Evolutionary conservation across 164 flowering plant genomes (phyloP).

Genomic region (Chimonanthus salicifolius): DNA sequence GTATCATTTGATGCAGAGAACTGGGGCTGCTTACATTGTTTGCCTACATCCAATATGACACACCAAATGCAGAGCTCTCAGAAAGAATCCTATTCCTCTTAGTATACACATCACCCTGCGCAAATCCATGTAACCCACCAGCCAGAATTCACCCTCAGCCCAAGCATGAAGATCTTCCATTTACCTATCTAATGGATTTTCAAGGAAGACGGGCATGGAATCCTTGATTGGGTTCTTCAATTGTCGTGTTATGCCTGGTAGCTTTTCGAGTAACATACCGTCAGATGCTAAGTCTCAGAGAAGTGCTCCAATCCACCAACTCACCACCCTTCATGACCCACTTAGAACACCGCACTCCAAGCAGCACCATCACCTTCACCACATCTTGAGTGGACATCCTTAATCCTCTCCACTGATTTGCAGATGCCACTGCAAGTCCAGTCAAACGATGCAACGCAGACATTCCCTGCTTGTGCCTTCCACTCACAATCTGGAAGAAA

Average conservation of each 20-base stretch:
- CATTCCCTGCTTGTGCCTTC: constrained; percentile 83
- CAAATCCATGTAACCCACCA: background rate
- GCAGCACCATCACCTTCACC: constrained; percentile 76
- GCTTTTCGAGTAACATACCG: background rate
- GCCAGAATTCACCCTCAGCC: background rate
- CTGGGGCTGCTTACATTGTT: no score
- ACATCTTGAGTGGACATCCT: constrained; percentile 63
- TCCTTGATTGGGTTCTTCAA: background rate
- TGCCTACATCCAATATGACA: no score
- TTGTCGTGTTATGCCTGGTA: background rate
- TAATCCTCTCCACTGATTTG: constrained; percentile 74
- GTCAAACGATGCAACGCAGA: constrained; percentile 78
- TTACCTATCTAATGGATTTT: background rate
- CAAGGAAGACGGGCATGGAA: background rate
- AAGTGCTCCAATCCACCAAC: background rate
- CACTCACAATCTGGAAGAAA: constrained; percentile 66
- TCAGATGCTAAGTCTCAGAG: background rate
- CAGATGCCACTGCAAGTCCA: constrained; percentile 97
- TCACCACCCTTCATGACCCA: background rate
- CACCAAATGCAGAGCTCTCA: no score
- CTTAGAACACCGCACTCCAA: constrained; percentile 53
- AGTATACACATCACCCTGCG: background rate
- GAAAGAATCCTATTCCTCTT: no score
- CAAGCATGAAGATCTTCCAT: background rate
- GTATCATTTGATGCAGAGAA: no score